phyloP scores from a whole-genome alignment of 768 basidiomycete genomes.

The Termitomyces sp. region DNA sequence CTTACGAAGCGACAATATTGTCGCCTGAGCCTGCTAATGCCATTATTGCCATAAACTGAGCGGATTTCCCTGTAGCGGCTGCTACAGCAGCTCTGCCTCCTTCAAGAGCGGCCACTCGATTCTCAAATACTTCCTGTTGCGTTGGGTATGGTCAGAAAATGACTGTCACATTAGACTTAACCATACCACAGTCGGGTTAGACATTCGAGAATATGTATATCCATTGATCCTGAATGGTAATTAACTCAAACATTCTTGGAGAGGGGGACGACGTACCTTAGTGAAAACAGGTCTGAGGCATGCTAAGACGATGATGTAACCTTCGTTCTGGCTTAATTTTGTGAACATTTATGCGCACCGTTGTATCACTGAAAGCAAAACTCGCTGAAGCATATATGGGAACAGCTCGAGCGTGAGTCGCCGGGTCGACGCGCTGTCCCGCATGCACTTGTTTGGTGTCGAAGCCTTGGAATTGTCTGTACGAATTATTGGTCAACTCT shows the following conservation, averaged over 20 bases:
- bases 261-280: slow-evolving; percentile 26
- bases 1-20: slow-evolving; percentile 75
- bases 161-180: slow-evolving; percentile 14
- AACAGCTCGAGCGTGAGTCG: slow-evolving; percentile 53
- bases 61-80: slow-evolving; percentile 70
- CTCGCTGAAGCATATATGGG: slow-evolving; percentile 56
- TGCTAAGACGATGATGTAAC: slow-evolving; percentile 30
- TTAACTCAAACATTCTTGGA: neutral
- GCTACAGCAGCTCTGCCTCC: slow-evolving; percentile 76
- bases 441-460: slow-evolving; percentile 63
- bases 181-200: slow-evolving; percentile 47
- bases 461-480: slow-evolving; percentile 26
- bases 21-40: slow-evolving; percentile 64
- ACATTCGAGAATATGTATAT: slow-evolving; percentile 48
- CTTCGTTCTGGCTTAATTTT: neutral
- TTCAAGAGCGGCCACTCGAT: slow-evolving; percentile 75
- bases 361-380: slow-evolving; percentile 52
- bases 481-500: neutral
- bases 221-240: slow-evolving; percentile 26
- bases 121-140: slow-evolving; percentile 63
- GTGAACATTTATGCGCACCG: slow-evolving; percentile 23
- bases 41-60: slow-evolving; percentile 69
- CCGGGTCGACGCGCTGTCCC: slow-evolving; percentile 45
- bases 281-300: slow-evolving; percentile 51
- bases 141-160: neutral